These are phyloP conservation scores for Scedosporium apiospermum DNA, from an alignment of 2,329 filamentous ascomycete genomes.

Conservation along the genomic window DNA sequence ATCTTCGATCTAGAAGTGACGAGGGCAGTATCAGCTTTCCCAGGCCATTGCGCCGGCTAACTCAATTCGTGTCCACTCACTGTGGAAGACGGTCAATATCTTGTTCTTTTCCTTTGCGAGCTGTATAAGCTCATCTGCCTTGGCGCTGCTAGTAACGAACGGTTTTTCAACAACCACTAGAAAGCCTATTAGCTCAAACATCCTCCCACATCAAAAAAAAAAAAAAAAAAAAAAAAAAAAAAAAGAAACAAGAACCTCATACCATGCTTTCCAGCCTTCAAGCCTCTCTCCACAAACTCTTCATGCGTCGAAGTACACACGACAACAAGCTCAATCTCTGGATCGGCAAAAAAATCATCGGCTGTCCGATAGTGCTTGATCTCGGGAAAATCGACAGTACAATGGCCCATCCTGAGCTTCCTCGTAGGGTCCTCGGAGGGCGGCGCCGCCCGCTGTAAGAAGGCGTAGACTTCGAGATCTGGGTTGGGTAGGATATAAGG, in stretches of 20 bases:
- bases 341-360: slow-evolving; percentile 50
- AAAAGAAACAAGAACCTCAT: slow-evolving; percentile 1
- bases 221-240: not conserved
- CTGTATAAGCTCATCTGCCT: slow-evolving; percentile 44
- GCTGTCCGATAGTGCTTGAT: slow-evolving; percentile 47
- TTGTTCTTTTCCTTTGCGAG: slow-evolving; percentile 35
- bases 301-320: slow-evolving; percentile 21
- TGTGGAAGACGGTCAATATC: slow-evolving; percentile 44
- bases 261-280: slow-evolving; percentile 51
- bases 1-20: slow-evolving; percentile 2
- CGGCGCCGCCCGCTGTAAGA: slow-evolving; percentile 35
- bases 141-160: slow-evolving; percentile 48
- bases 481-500: slow-evolving; percentile 38
- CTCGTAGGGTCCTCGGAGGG: slow-evolving; percentile 22
- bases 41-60: no score
- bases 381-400: slow-evolving; percentile 35
- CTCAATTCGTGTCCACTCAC: slow-evolving; percentile 22
- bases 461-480: slow-evolving; percentile 34
- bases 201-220: not conserved
- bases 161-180: slow-evolving; percentile 57
- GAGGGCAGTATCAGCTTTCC: not conserved
- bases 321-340: slow-evolving; percentile 49
- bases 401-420: slow-evolving; percentile 28
- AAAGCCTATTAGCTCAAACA: not conserved
- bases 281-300: slow-evolving; percentile 39